phyloP scores from a whole-genome alignment of 495 filamentous ascomycete species.

The Thermothielavioides terrestris region DNA sequence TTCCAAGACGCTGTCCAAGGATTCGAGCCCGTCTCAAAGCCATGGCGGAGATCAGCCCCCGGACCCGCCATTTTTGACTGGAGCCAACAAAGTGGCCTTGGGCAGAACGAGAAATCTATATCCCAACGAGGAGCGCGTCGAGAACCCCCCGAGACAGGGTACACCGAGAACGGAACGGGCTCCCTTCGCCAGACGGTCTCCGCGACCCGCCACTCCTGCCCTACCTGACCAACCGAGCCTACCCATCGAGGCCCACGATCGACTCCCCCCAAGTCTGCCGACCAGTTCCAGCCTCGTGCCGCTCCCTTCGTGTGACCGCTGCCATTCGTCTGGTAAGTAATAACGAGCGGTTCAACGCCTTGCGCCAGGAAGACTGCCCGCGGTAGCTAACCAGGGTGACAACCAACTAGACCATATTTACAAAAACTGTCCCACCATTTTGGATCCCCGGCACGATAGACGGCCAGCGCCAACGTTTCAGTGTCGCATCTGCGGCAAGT shows the following conservation, averaged over 20 bases:
- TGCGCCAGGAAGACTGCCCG: neutral
- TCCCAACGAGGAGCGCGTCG: neutral
- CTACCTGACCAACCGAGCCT: too few species aligned
- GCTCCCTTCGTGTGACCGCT: slow-evolving; percentile 34
- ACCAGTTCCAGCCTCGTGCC: too few species aligned
- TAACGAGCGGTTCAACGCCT: too few species aligned
- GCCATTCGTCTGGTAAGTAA: slow-evolving; percentile 22
- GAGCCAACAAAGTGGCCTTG: slow-evolving; percentile 14
- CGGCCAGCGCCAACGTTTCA: slow-evolving; percentile 21
- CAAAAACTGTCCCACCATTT: slow-evolving; percentile 33
- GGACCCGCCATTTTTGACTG: slow-evolving; percentile 13
- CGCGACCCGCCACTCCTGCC: too few species aligned
- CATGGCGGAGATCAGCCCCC: neutral
- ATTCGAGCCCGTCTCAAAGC: neutral
- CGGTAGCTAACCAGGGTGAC: neutral
- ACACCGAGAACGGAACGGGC: too few species aligned
- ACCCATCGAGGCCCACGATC: too few species aligned
- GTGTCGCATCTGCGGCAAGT: slow-evolving; percentile 27
- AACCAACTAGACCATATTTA: slow-evolving; percentile 37
- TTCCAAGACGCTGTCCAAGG: neutral
- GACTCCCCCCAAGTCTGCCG: too few species aligned
- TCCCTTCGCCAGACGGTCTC: too few species aligned
- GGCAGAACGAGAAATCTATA: neutral
- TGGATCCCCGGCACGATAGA: slow-evolving; percentile 29
- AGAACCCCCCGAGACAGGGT: neutral